Percentiles rank a stretch among this genome's conserved stretches.
Conservation (phyloP, 1,139 yeast genomes). For the Pichia sp. region DNA sequence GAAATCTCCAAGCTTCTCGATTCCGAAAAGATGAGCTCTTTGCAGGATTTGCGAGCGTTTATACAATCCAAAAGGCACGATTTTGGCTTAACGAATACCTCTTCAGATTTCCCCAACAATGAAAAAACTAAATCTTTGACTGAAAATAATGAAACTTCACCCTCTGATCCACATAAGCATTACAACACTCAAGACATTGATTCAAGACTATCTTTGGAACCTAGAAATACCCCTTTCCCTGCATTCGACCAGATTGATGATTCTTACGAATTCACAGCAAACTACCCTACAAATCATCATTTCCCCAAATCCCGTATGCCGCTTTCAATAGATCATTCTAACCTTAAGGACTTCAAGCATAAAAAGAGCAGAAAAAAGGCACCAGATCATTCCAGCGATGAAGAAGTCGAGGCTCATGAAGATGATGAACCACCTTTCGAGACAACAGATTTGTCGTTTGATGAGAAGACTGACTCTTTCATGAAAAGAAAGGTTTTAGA, state of each 20-base stretch:
- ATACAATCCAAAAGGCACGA: conserved; percentile 4
- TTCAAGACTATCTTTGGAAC: too few species aligned
- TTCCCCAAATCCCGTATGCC: conserved; percentile 13
- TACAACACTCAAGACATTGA: too few species aligned
- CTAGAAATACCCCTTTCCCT: too few species aligned
- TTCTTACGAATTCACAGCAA: conserved; percentile 9
- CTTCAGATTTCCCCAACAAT: background rate
- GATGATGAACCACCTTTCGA: background rate
- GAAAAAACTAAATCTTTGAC: too few species aligned
- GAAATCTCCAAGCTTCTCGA: conserved; percentile 44
- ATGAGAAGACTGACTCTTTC: background rate
- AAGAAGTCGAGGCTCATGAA: background rate
- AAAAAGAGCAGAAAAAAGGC: background rate
- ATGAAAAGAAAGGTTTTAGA: conserved; percentile 8
- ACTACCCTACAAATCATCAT: conserved; percentile 11
- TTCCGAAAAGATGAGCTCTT: conserved; percentile 1
- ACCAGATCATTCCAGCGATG: background rate
- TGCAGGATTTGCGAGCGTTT: conserved; percentile 6
- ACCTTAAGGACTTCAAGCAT: conserved; percentile 5
- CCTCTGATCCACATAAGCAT: too few species aligned
- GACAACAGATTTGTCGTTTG: background rate
- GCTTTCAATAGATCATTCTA: conserved; percentile 10
- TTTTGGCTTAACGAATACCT: conserved; percentile 1
- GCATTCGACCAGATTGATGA: conserved; percentile 15
- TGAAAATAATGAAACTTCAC: too few species aligned